Evolutionary conservation across 306 rosid genomes (phyloP).

Genomic region (Sophora flavescens): DNA sequence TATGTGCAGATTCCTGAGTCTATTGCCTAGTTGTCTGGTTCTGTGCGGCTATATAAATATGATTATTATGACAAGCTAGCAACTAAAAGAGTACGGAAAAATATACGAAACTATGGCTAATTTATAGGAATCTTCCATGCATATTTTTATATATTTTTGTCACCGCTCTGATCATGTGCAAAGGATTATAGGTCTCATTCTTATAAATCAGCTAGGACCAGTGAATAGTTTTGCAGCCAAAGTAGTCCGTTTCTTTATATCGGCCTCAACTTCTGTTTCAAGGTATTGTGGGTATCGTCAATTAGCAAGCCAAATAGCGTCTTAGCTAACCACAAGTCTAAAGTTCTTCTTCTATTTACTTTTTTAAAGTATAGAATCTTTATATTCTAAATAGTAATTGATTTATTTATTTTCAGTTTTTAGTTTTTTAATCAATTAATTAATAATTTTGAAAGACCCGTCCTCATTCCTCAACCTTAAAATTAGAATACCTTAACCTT

Average conservation of each 20-base stretch:
- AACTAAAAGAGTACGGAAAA: not conserved
- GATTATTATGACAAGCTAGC: constrained; percentile 18
- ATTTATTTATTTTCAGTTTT: no score
- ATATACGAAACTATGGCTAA: not conserved
- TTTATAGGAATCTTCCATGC: constrained; percentile 39
- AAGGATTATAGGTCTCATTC: no score
- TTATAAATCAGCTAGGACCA: no score
- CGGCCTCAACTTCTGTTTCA: constrained; percentile 3
- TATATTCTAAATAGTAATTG: no score
- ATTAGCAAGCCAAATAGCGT: not conserved
- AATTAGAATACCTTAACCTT: no score
- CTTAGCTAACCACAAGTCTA: not conserved
- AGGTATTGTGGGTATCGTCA: not conserved
- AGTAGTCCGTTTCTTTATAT: not conserved
- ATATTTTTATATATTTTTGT: not conserved
- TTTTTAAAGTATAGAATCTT: no score
- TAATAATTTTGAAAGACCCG: no score
- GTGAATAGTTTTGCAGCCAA: constrained; percentile 20
- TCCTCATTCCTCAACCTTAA: no score
- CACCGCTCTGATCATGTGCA: no score
- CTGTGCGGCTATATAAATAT: constrained; percentile 21
- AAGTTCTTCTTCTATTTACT: no score
- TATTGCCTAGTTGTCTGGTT: constrained; percentile 39
- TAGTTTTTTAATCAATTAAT: no score
- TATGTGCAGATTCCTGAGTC: constrained; percentile 39